Evolutionary conservation across 176 grass and related monocot species (phyloP).

Genomic region (barley (Hordeum vulgare)): MorexV3_pseudomolecules_assembly NC_058521.1:574871512-574872011

Average conservation of each 20-base stretch:
- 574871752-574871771: conserved; percentile 63
- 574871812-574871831: conserved; percentile 76
- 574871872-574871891: conserved; percentile 40
- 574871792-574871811: conserved; percentile 59
- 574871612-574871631: conserved; percentile 52
- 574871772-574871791: conserved; percentile 58
- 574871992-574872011: conserved; percentile 21
- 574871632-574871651: conserved; percentile 39
- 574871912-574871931: conserved; percentile 29
- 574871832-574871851: conserved; percentile 61
- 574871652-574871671: conserved; percentile 40
- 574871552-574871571: conserved; percentile 6
- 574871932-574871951: background rate
- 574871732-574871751: conserved; percentile 60
- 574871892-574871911: conserved; percentile 46
- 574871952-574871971: background rate
- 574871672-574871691: conserved; percentile 37
- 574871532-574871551: conserved; percentile 56
- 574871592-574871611: conserved; percentile 45
- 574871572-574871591: background rate
- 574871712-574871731: conserved; percentile 49
- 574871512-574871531: conserved; percentile 56
- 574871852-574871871: background rate
- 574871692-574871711: conserved; percentile 27
- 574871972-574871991: conserved; percentile 4